Conservation (phyloP, 306 rosid species). For the Vicia sativa region DNA sequence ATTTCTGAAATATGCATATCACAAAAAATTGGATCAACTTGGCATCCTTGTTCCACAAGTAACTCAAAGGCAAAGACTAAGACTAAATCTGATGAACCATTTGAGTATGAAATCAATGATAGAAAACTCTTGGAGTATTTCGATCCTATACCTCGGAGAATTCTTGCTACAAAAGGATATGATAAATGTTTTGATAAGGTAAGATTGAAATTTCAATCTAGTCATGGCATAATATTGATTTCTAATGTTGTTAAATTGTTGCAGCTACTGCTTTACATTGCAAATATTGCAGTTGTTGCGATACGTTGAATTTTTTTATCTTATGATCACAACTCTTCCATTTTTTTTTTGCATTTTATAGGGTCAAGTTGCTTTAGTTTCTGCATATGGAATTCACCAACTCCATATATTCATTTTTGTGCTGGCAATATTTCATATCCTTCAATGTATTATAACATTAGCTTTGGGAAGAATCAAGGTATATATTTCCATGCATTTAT, state of each 20-base stretch:
- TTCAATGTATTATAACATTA: conserved; percentile 67
- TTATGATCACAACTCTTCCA: not conserved
- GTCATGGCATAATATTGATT: not conserved
- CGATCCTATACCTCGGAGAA: conserved; percentile 29
- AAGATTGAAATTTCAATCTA: not conserved
- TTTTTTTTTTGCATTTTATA: conserved; percentile 10
- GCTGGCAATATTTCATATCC: conserved; percentile 67
- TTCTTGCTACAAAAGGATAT: conserved; percentile 47
- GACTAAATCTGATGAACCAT: not conserved
- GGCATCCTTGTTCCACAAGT: conserved; percentile 47
- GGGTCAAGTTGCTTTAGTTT: conserved; percentile 52
- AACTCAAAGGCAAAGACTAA: not conserved
- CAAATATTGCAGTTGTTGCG: too few species aligned
- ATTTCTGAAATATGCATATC: conserved; percentile 41
- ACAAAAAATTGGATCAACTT: conserved; percentile 16
- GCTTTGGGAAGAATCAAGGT: conserved; percentile 78
- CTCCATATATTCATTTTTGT: conserved; percentile 85
- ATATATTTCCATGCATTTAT: not conserved
- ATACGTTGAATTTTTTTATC: not conserved
- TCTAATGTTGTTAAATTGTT: not conserved
- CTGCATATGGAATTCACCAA: conserved; percentile 91
- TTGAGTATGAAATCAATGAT: not conserved
- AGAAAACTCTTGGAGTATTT: conserved; percentile 40
- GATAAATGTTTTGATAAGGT: conserved; percentile 41
- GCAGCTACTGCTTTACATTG: too few species aligned